phyloP scores from a whole-genome alignment of 1,284 basidiomycete genomes.

The Heterobasidion parviporum region DNA sequence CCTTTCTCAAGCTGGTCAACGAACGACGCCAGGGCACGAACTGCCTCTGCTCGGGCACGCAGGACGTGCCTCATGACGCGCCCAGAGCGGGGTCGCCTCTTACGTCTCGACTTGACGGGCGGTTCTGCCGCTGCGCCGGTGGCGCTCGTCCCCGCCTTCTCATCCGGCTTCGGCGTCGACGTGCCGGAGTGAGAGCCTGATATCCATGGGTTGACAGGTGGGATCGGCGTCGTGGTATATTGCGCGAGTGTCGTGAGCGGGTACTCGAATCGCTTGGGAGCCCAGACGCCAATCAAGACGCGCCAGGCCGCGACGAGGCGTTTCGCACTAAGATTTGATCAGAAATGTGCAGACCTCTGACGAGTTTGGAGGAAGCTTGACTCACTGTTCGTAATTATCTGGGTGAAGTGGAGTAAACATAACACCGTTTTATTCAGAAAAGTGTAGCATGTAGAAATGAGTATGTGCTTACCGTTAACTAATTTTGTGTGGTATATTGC shows the following conservation, averaged over 20 bases:
- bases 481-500: slow-evolving; percentile 75
- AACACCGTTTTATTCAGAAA: neutral
- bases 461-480: slow-evolving; percentile 53
- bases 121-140: slow-evolving; percentile 23
- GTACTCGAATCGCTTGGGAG: slow-evolving; percentile 74
- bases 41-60: slow-evolving; percentile 70
- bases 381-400: slow-evolving; percentile 81
- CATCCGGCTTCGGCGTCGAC: slow-evolving; percentile 4
- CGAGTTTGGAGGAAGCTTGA: slow-evolving; percentile 6
- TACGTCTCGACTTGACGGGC: slow-evolving; percentile 29
- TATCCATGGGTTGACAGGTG: slow-evolving; percentile 65
- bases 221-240: slow-evolving; percentile 60
- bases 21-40: slow-evolving; percentile 62
- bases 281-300: slow-evolving; percentile 85
- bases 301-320: slow-evolving; percentile 84
- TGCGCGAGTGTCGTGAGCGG: slow-evolving; percentile 61
- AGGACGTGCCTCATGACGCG: slow-evolving; percentile 81
- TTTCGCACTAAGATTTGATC: slow-evolving; percentile 46
- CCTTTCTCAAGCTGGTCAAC: slow-evolving; percentile 56
- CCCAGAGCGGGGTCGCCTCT: slow-evolving; percentile 62
- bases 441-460: neutral
- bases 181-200: slow-evolving; percentile 25
- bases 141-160: slow-evolving; percentile 10
- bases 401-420: slow-evolving; percentile 10
- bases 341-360: neutral